phyloP scores from a whole-genome alignment of 805 yeast species.

The Kurtzmaniella fragi region DNA sequence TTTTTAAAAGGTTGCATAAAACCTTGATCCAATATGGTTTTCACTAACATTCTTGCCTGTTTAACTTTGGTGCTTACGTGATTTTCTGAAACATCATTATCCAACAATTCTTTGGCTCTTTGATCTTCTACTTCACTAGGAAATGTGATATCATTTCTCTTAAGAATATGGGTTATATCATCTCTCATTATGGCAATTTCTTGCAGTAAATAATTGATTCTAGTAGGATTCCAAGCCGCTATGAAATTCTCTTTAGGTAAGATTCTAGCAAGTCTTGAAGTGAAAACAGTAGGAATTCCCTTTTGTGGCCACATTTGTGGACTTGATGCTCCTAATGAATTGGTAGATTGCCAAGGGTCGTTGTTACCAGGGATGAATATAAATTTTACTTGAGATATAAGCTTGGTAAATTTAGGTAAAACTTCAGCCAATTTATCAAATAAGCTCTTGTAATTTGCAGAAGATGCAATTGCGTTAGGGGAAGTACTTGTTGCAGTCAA shows the following conservation, averaged over 20 bases:
- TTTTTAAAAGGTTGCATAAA: slow-evolving; percentile 75
- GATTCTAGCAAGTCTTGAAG: slow-evolving; percentile 55
- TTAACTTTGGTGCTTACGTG: slow-evolving; percentile 40
- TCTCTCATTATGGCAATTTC: slow-evolving; percentile 76
- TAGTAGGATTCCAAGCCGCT: slow-evolving; percentile 66
- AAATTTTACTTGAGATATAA: slow-evolving; percentile 51
- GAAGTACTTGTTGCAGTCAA: slow-evolving; percentile 53
- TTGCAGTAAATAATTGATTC: slow-evolving; percentile 75
- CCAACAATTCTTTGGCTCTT: slow-evolving; percentile 16
- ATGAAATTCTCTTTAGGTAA: slow-evolving; percentile 27
- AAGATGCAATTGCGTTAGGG: slow-evolving; percentile 42
- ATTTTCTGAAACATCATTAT: slow-evolving; percentile 13
- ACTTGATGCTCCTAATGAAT: slow-evolving; percentile 49
- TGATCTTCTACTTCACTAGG: slow-evolving; percentile 24
- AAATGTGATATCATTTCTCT: slow-evolving; percentile 62
- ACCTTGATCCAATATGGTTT: slow-evolving; percentile 84
- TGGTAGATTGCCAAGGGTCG: slow-evolving; percentile 88
- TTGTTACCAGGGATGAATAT: slow-evolving; percentile 83
- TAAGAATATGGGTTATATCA: slow-evolving; percentile 63
- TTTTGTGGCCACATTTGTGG: slow-evolving; percentile 52
- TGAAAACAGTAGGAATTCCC: slow-evolving; percentile 67
- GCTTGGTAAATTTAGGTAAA: slow-evolving; percentile 52
- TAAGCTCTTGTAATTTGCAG: slow-evolving; percentile 54
- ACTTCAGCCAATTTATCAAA: slow-evolving; percentile 74
- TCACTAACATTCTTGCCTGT: slow-evolving; percentile 67